These are phyloP conservation scores for Pestalotiopsis sp. DNA, from an alignment of 2,329 filamentous ascomycete genomes.

Conservation along the genomic window DNA sequence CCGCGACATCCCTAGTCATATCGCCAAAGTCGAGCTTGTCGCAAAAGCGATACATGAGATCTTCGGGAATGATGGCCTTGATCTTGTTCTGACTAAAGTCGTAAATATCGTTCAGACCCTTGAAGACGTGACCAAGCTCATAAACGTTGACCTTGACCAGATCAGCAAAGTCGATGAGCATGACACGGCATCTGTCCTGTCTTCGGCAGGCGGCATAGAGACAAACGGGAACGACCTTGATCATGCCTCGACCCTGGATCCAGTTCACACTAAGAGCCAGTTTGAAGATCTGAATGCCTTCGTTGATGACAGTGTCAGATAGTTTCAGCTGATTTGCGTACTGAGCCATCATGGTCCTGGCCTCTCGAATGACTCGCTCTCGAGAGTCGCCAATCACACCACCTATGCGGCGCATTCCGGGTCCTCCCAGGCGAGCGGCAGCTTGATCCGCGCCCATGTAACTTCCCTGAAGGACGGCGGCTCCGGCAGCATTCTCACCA, in stretches of 20 bases:
- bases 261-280: slow-evolving; percentile 76
- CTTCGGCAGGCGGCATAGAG: slow-evolving; percentile 87
- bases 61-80: slow-evolving; percentile 79
- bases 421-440: slow-evolving; percentile 69
- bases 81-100: slow-evolving; percentile 64
- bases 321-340: slow-evolving; percentile 63
- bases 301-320: slow-evolving; percentile 64
- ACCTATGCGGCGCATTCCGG: slow-evolving; percentile 62
- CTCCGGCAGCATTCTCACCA: slow-evolving; percentile 82
- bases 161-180: slow-evolving; percentile 96
- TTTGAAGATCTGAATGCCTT: slow-evolving; percentile 75
- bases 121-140: slow-evolving; percentile 87
- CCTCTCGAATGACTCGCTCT: slow-evolving; percentile 63
- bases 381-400: slow-evolving; percentile 57
- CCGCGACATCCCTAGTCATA: slow-evolving; percentile 80
- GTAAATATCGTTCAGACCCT: slow-evolving; percentile 73
- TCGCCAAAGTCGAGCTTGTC: slow-evolving; percentile 88
- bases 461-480: slow-evolving; percentile 87
- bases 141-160: slow-evolving; percentile 85
- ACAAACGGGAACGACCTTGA: slow-evolving; percentile 86
- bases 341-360: slow-evolving; percentile 61
- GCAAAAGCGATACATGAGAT: slow-evolving; percentile 89
- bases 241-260: slow-evolving; percentile 82
- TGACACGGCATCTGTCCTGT: slow-evolving; percentile 77
- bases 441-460: slow-evolving; percentile 87